These are phyloP conservation scores for Stagonosporopsis vannaccii DNA, from an alignment of 2,329 filamentous ascomycete species.

Conservation along the genomic window DNA sequence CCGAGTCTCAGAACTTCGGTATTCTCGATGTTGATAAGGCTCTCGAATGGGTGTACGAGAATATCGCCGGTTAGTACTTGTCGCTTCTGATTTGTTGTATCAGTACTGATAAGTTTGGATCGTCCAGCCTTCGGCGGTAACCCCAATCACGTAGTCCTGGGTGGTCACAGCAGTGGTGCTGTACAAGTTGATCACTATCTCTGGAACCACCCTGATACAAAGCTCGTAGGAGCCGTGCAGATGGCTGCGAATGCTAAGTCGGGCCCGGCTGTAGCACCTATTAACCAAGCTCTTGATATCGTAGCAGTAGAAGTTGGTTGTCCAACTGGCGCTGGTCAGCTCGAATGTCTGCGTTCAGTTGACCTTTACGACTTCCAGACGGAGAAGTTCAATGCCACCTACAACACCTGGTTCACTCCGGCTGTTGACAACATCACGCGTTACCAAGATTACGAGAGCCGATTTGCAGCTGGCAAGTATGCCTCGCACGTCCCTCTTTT, in stretches of 20 bases:
- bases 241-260: slow-evolving; percentile 38
- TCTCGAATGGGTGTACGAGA: slow-evolving; percentile 46
- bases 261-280: slow-evolving; percentile 30
- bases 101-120: neutral
- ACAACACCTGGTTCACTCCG: slow-evolving; percentile 36
- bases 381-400: slow-evolving; percentile 32
- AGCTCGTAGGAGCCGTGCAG: slow-evolving; percentile 31
- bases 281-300: slow-evolving; percentile 31
- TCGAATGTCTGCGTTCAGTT: slow-evolving; percentile 31
- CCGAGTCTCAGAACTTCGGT: slow-evolving; percentile 41
- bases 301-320: slow-evolving; percentile 36
- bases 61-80: slow-evolving; percentile 35
- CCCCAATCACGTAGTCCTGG: slow-evolving; percentile 54
- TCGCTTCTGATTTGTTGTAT: neutral
- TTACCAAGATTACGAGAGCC: slow-evolving; percentile 29
- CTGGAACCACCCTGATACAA: slow-evolving; percentile 34
- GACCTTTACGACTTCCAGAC: slow-evolving; percentile 35
- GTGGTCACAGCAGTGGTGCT: slow-evolving; percentile 44
- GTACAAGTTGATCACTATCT: slow-evolving; percentile 37
- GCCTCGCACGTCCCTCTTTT: slow-evolving; percentile 36
- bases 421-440: slow-evolving; percentile 33
- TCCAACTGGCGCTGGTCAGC: slow-evolving; percentile 26
- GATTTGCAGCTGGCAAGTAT: slow-evolving; percentile 36
- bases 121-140: slow-evolving; percentile 49
- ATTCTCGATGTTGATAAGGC: slow-evolving; percentile 50